Evolutionary conservation across 2,329 filamentous ascomycete genomes (phyloP), one percentile per base, ranked within the genome.

Genomic region (Exutisphaerella laricina): DNA sequence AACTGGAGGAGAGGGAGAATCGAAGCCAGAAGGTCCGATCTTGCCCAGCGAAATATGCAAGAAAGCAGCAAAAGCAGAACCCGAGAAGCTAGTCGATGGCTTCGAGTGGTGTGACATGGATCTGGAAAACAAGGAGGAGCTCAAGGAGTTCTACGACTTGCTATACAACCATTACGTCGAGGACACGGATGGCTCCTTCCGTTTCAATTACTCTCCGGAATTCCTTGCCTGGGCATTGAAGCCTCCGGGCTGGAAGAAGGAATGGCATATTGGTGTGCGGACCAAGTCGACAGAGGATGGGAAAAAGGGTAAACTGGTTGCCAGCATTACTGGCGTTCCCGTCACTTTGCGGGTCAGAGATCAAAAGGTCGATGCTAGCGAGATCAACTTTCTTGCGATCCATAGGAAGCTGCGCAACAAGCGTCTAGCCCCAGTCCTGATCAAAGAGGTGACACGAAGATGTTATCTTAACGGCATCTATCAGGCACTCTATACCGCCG

Each of bases 351-450:
- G 84, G 39, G 82, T 98, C 31, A 85, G 89, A 51, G 73, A 84
- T 46, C 85, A 85, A 46, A 70, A 78, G 44, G 69, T 98, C 47
- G 78, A 81, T 50, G 83, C 85, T 55, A 88, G 86, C 36, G 92
- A 98, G 66, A 92, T 98, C 69, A 98, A 98, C 72, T 98, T 97
- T 69, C 82, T 98, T 54, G 94, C 89, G 61, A 84, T 98, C 42
- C 92, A 98, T 75, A 97, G 97, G 75, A 97, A 97, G 70, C 80
- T 98, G 22, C 86, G 92, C 38, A 81, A 85, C 45, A 96, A 97
- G 72, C 83, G 92, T 41, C 79, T 98, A 31, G 82, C 92, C 0
- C 92, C 92, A 0, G 85, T 97, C 2, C 79, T 98, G 40, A 98
- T 98, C 73, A 96, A 96, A 67, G 92, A 98, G 65, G 88, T 98